Conservation (phyloP, 208 protist genomes). For the Trypanosoma vivax region DNA sequence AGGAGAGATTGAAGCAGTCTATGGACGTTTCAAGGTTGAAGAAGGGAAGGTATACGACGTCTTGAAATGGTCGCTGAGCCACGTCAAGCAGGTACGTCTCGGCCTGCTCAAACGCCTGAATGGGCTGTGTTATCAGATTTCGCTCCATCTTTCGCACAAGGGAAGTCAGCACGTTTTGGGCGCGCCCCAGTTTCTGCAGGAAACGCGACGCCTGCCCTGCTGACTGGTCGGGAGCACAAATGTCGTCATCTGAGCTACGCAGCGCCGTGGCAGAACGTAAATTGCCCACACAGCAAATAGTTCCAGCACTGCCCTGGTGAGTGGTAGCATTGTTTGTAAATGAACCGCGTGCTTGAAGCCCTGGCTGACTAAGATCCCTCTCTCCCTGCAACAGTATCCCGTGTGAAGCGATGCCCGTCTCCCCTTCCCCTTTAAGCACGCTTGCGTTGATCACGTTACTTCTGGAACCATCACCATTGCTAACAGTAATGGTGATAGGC, state of each 20-base stretch:
- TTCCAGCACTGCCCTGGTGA: not conserved
- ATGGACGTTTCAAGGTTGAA: constrained; percentile 86
- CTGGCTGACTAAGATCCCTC: no score
- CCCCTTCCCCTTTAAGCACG: no score
- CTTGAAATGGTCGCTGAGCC: constrained; percentile 41
- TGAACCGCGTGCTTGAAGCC: no score
- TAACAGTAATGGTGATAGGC: no score
- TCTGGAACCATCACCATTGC: no score
- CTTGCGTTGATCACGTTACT: no score
- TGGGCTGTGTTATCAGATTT: constrained; percentile 43
- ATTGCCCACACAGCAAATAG: not conserved
- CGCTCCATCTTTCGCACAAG: constrained; percentile 35
- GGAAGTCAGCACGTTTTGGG: constrained; percentile 16
- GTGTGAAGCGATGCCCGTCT: no score
- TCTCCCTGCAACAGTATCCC: no score
- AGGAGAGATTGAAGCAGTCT: constrained; percentile 85
- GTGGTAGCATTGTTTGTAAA: no score
- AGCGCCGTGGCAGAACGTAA: no score
- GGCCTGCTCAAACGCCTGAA: constrained; percentile 30
- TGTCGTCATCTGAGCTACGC: not conserved
- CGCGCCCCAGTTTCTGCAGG: not conserved
- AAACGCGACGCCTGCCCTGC: not conserved
- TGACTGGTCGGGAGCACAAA: not conserved
- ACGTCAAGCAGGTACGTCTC: constrained; percentile 53
- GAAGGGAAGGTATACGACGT: constrained; percentile 62